phyloP scores from a whole-genome alignment of 202 grass and related monocot species.

The Hordeum pubiflorum region DNA sequence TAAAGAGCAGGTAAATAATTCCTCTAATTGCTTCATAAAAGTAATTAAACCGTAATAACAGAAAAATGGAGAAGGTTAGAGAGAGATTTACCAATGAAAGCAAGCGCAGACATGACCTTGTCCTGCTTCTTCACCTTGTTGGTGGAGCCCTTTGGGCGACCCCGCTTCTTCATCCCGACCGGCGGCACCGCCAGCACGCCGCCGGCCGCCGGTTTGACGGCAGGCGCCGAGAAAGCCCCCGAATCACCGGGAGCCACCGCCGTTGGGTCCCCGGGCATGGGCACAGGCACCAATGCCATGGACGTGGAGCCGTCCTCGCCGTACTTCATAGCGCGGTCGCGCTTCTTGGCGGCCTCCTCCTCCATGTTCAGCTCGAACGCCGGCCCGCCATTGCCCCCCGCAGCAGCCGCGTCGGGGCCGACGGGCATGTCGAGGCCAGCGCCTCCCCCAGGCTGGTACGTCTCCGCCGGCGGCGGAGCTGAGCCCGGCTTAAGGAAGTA shows the following conservation, averaged over 20 bases:
- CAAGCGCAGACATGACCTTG: conserved; percentile 38
- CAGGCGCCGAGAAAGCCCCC: conserved; percentile 18
- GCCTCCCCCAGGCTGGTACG: conserved; percentile 31
- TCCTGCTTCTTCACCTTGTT: conserved; percentile 56
- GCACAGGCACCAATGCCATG: conserved; percentile 48
- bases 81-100: conserved; percentile 21
- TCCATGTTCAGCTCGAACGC: conserved; percentile 15
- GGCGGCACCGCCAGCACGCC: conserved; percentile 33
- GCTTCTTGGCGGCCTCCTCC: conserved; percentile 48
- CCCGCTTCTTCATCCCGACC: conserved; percentile 62
- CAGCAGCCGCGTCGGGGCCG: conserved; percentile 8
- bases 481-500: conserved; percentile 54
- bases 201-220: conserved; percentile 11
- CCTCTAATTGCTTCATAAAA: neutral
- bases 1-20: neutral
- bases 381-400: conserved; percentile 33
- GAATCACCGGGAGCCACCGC: conserved; percentile 7
- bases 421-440: neutral
- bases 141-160: conserved; percentile 73
- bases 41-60: conserved; percentile 7
- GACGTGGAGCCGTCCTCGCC: conserved; percentile 48
- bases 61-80: neutral
- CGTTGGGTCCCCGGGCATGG: neutral
- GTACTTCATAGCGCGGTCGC: conserved; percentile 56
- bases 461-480: conserved; percentile 22